Conservation (phyloP, 2,329 filamentous ascomycete genomes). For the Xylaria sp. region DNA sequence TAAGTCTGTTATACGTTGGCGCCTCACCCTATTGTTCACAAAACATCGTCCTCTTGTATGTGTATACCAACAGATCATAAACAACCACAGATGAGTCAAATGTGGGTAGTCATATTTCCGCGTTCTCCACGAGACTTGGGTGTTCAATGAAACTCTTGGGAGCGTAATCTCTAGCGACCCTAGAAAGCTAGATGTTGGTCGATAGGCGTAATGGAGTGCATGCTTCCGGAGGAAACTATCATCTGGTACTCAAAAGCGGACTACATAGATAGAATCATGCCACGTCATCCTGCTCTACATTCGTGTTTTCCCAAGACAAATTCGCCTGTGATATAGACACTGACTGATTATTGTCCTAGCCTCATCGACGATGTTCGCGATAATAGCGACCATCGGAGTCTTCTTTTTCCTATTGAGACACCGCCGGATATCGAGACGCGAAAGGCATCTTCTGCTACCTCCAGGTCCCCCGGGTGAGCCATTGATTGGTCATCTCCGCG, state of each 20-base stretch:
- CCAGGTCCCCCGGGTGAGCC: slow-evolving; percentile 38
- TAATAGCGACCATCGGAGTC: background rate
- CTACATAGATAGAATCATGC: background rate
- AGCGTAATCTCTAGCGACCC: background rate
- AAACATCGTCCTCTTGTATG: too few species aligned
- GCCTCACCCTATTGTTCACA: too few species aligned
- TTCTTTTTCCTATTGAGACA: background rate
- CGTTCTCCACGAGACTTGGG: background rate
- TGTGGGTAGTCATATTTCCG: background rate
- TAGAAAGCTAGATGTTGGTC: background rate
- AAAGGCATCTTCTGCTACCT: slow-evolving; percentile 21
- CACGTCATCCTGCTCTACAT: background rate
- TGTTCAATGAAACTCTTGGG: background rate
- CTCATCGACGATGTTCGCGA: background rate
- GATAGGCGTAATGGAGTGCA: background rate
- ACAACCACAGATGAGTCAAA: background rate
- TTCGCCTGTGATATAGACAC: background rate
- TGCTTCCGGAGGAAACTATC: background rate
- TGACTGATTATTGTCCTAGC: background rate
- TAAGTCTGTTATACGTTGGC: too few species aligned
- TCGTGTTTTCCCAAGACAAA: background rate
- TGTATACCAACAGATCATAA: background rate
- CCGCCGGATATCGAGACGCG: background rate
- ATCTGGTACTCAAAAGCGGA: background rate
- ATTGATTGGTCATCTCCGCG: slow-evolving; percentile 39